These are phyloP conservation scores for Salix dunnii DNA, from an alignment of 345 rosid species.

Conservation along the genomic window DNA sequence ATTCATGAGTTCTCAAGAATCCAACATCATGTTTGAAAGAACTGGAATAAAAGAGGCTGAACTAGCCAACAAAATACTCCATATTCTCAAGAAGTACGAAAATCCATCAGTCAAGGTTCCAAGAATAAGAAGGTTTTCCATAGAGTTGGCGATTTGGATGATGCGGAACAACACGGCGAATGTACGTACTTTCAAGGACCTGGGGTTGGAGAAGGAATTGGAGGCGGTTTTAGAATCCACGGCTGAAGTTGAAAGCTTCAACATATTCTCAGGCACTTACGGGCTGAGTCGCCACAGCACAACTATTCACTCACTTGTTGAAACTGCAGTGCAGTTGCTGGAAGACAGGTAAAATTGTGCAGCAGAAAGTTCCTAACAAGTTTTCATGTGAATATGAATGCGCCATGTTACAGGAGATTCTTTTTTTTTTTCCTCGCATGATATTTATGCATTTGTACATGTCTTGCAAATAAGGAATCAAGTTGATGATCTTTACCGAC, in stretches of 20 bases:
- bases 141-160: constrained; percentile 81
- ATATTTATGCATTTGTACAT: background rate
- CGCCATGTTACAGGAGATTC: background rate
- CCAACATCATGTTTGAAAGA: constrained; percentile 33
- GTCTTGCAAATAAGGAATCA: background rate
- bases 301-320: constrained; percentile 59
- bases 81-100: constrained; percentile 48
- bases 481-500: background rate
- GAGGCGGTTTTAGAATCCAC: constrained; percentile 65
- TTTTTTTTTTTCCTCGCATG: background rate
- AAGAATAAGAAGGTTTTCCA: constrained; percentile 68
- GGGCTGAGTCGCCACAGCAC: constrained; percentile 65
- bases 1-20: constrained; percentile 53
- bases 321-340: constrained; percentile 22
- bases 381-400: background rate
- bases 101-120: constrained; percentile 72
- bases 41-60: constrained; percentile 48
- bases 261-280: constrained; percentile 68
- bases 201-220: constrained; percentile 54
- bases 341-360: background rate
- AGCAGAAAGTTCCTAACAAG: background rate
- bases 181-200: constrained; percentile 30
- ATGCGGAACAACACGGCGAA: constrained; percentile 48
- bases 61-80: constrained; percentile 44
- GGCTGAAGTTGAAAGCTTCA: constrained; percentile 72